Evolutionary conservation across 257 asterid genomes (phyloP).

Genomic region (Coffea canephora): DNA sequence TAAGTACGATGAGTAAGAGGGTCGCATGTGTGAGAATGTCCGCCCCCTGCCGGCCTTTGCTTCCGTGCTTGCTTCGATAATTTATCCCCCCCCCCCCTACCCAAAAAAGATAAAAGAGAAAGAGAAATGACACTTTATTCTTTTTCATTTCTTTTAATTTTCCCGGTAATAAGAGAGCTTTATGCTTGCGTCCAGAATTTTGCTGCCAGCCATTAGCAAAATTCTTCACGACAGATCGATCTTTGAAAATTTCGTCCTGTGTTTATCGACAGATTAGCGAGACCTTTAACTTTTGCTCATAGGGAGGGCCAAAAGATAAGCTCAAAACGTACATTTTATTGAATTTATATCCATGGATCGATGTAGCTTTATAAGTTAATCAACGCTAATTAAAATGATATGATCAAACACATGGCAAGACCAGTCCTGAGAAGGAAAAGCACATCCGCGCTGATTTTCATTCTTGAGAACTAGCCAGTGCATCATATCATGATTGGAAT

Average conservation of each 20-base stretch:
- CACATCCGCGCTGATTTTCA: too few species aligned
- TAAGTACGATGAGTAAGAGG: conserved; percentile 15
- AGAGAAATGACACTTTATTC: conserved; percentile 7
- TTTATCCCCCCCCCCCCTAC: neutral
- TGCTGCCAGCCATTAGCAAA: conserved; percentile 11
- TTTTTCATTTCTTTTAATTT: neutral
- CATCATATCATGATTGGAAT: neutral
- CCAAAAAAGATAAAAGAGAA: neutral
- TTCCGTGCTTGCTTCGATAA: conserved; percentile 23
- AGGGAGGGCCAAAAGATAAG: neutral
- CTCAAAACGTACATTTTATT: neutral
- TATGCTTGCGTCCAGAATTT: conserved; percentile 1
- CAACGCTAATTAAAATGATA: neutral
- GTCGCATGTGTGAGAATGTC: conserved; percentile 37
- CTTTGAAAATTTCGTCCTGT: neutral
- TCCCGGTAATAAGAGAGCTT: neutral
- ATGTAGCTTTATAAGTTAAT: neutral
- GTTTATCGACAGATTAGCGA: neutral
- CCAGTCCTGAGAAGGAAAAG: too few species aligned
- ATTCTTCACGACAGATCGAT: neutral
- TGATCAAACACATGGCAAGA: too few species aligned
- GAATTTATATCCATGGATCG: neutral
- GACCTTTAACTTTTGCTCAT: neutral
- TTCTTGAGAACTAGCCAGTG: too few species aligned
- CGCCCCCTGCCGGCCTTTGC: conserved; percentile 56